Base-by-base conservation (phyloP, 192 early-diverging fungal genomes). In the Podila epigama region DNA sequence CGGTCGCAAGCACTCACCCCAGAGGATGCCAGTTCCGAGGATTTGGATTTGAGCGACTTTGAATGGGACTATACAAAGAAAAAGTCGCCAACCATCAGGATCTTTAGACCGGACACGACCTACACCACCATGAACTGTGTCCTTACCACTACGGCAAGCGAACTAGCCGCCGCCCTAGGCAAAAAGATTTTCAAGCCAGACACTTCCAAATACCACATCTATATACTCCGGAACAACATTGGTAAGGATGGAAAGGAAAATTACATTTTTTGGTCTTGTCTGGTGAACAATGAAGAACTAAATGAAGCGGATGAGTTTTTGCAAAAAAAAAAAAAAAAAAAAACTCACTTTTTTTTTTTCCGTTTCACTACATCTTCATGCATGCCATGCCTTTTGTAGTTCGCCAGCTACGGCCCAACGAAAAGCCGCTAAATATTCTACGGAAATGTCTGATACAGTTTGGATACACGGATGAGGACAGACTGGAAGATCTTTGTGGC, bases 121-220 rank as follows among this genome's bases (percentile, higher is more conserved):
- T 36, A 6, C 70, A 50, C 28, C n/a, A 52, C 37, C 0, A 87
- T 96, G 31, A 87, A 87, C 56, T 90, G 89, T 36, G 84, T 83
- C 7, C 78, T 93, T 27, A 85, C 82, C 28, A 89, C 92, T 8
- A 89, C 92, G 0, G 89, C 92, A 3, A 83, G 83, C n/a, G 93
- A 95, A 44, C 75, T 96, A 35, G 85, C 92, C 63, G 81, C 86
- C 29, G 89, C 88, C 59, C 82, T 94, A 8, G 85, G 90, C 16
- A 92, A 89, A 72, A 96, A 96, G 70, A 94, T 92, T 63, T 92
- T 94, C 62, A 87, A 95, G 37, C 80, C 82, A 12, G 94, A 96
- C 64, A 85, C 87, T 31, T 87, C 80, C 27, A 81, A 81, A 27
- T 84, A 79, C 54, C 81, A 79, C 56, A 34, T 84, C 48, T 82